Base-by-base conservation (phyloP, 1,139 yeast genomes). In the Hansenula lynferdii region DNA sequence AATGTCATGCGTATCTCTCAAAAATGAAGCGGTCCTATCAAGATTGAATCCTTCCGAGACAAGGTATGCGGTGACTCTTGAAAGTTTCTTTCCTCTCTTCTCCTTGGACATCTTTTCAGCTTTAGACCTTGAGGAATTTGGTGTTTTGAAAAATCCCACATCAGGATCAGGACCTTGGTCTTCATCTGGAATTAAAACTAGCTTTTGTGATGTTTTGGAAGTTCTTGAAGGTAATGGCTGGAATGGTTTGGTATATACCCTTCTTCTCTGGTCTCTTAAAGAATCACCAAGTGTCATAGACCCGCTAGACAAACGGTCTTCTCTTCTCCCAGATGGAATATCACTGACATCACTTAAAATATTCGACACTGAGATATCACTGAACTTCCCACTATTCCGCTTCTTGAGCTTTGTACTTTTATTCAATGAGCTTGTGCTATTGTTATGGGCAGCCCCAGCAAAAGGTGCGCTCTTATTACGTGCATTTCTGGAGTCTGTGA, bases 11-110 rank as follows among this genome's bases (percentile, higher is more conserved):
- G 81, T 71, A 14, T 72, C 69, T 33, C 74, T 67, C 31, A 90
- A 61, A 52, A 85, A 90, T 39, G 72, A 70, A 1, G 84, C 72
- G 2, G 87, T 77, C 3, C 76, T 69, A 28, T 71, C 69, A 38
- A 90, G 62, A 51, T 85, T 72, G 55, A 89, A 81, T 18, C 85
- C 87, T 42, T 87, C 96, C 20, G 96, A 80, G 8, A 89, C 80
- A 50, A 87, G 77, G 58, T 90, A 90, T 0, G 97, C 97, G 0
- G 97, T 89, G 48, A 89, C 87, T 43, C 97, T 64, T 25, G 95
- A 80, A 49, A 83, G 75, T 47, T 79, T 85, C 28, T 74, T 78
- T 4, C 80, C 85, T 43, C 90, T 63, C 28, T 72, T 70, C 37
- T 80, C 89, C 49, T 80, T 80, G 8, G 85, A 75, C 72, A 80